phyloP scores from a whole-genome alignment of 305 asterid genomes.

The Lippia alba region DNA sequence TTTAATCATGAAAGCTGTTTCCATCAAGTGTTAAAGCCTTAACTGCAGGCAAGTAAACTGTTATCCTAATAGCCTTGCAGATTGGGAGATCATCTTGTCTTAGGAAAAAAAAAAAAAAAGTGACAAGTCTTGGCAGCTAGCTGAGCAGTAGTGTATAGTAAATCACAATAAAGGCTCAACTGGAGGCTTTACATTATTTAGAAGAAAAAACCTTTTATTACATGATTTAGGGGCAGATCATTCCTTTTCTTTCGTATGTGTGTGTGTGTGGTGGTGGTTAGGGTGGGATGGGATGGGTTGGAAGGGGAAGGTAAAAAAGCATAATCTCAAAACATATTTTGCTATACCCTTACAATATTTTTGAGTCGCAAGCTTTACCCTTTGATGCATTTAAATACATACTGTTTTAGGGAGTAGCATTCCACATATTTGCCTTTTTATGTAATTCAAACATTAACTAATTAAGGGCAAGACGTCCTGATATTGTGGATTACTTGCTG shows the following conservation, averaged over 20 bases:
- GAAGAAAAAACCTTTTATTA: constrained; percentile 8
- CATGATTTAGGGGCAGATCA: constrained; percentile 9
- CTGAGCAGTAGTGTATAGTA: constrained; percentile 18
- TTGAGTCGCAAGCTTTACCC: not conserved
- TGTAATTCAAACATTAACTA: not conserved
- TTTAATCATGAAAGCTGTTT: constrained; percentile 22
- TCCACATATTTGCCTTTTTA: not conserved
- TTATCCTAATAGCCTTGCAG: not conserved
- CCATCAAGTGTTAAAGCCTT: not conserved
- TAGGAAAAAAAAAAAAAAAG: not conserved
- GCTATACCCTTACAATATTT: not conserved
- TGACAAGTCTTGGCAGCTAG: not conserved
- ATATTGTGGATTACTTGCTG: not conserved
- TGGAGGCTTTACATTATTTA: constrained; percentile 10
- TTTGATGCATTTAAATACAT: constrained; percentile 17
- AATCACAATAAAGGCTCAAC: constrained; percentile 9
- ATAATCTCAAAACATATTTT: no score
- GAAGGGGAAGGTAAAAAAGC: no score
- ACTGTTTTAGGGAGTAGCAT: not conserved
- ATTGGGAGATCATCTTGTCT: constrained; percentile 2
- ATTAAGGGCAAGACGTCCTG: not conserved
- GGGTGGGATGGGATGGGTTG: no score
- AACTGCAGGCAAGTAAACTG: constrained; percentile 5
- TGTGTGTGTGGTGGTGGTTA: not conserved
- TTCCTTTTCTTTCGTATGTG: not conserved